Evolutionary conservation across 768 basidiomycete genomes (phyloP).

Genomic region (Auricularia auricula-judae): DNA sequence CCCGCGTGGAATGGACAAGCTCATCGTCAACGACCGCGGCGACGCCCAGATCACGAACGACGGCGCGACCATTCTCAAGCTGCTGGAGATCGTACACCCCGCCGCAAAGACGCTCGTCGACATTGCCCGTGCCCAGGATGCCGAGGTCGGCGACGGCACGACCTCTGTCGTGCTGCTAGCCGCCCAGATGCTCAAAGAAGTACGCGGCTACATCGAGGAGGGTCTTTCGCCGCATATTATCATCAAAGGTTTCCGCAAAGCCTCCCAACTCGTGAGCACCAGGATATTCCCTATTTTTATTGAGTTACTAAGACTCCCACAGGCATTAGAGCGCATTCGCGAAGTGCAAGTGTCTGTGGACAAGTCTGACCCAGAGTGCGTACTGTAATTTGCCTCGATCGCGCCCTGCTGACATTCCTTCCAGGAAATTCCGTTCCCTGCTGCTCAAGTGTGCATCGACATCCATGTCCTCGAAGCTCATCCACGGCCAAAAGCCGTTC

Average conservation of each 20-base stretch:
- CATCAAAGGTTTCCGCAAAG: conserved; percentile 90
- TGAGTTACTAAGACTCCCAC: not conserved
- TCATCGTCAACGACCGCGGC: conserved; percentile 88
- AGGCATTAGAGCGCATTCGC: conserved; percentile 82
- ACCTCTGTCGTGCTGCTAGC: conserved; percentile 93
- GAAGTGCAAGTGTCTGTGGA: conserved; percentile 85
- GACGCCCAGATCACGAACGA: conserved; percentile 99
- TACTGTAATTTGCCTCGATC: conserved; percentile 8
- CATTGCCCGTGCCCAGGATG: conserved; percentile 95
- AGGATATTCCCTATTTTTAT: not conserved
- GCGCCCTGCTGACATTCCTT: conserved; percentile 3
- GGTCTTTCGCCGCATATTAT: conserved; percentile 96
- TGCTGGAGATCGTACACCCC: conserved; percentile 96
- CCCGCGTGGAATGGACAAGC: conserved; percentile 97
- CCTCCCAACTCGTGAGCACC: conserved; percentile 63
- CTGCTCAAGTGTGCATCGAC: conserved; percentile 95
- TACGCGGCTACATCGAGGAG: conserved; percentile 86
- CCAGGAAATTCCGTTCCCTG: conserved; percentile 84
- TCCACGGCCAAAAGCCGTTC: conserved; percentile 97
- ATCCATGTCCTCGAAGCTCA: conserved; percentile 99
- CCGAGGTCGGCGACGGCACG: conserved; percentile 96
- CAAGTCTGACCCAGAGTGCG: conserved; percentile 82
- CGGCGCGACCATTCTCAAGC: conserved; percentile 95
- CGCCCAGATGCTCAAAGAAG: conserved; percentile 88
- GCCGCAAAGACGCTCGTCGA: conserved; percentile 97